Conservation (phyloP, 352 stramenopile genomes). For the Globisporangium takayamanum region DNA sequence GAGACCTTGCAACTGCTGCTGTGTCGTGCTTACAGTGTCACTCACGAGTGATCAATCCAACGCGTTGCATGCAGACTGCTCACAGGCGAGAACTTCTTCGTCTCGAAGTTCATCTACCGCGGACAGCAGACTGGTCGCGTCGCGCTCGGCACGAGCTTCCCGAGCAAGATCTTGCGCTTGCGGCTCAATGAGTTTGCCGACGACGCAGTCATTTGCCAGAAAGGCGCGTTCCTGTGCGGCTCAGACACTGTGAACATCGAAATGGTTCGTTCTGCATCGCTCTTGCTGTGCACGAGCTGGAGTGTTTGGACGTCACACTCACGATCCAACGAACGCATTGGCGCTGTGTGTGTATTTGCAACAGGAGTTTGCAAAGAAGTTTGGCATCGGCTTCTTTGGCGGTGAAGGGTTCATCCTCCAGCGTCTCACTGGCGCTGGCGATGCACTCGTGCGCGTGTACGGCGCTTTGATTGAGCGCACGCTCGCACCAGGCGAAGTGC, state of each 20-base stretch:
- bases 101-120: slow-evolving; percentile 65
- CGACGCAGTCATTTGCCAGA: slow-evolving; percentile 88
- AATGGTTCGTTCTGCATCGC: slow-evolving; percentile 38
- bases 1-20: background rate
- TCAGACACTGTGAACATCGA: slow-evolving; percentile 90
- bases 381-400: slow-evolving; percentile 91
- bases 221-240: slow-evolving; percentile 89
- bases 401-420: slow-evolving; percentile 94
- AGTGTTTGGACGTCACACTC: no score
- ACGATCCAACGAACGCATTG: background rate
- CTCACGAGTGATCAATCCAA: background rate
- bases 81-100: slow-evolving; percentile 80
- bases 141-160: slow-evolving; percentile 86
- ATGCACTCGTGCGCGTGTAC: slow-evolving; percentile 89
- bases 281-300: no score
- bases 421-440: slow-evolving; percentile 83
- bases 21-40: background rate
- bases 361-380: slow-evolving; percentile 87
- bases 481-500: slow-evolving; percentile 79
- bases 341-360: background rate
- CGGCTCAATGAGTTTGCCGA: slow-evolving; percentile 82
- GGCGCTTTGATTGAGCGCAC: slow-evolving; percentile 86
- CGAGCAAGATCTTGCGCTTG: slow-evolving; percentile 88
- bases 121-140: slow-evolving; percentile 69
- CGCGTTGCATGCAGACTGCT: slow-evolving; percentile 33